Conservation (phyloP, 1,139 yeast genomes). For the Geotrichum candidum region DNA sequence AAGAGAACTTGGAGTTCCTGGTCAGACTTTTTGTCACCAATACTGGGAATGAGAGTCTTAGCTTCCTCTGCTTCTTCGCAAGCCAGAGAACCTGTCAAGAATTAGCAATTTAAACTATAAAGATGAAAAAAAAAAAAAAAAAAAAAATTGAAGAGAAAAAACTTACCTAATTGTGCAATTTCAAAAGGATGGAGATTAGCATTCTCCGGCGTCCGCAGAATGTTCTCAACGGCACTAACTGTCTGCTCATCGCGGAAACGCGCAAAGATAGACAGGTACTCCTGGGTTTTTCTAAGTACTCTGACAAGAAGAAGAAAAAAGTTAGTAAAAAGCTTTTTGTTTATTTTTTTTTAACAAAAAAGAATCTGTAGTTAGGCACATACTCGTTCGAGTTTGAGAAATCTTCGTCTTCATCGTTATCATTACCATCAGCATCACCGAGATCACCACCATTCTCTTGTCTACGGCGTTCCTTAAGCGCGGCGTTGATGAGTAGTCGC, state of each 20-base stretch:
- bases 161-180: constrained; percentile 65
- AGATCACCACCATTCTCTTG: constrained; percentile 42
- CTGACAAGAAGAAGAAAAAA: constrained; percentile 26
- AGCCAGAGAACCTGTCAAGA: constrained; percentile 63
- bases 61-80: constrained; percentile 99
- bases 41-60: constrained; percentile 84
- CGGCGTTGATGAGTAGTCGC: constrained; percentile 81
- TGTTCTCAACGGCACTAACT: constrained; percentile 85
- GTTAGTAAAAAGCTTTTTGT: not conserved
- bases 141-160: not conserved
- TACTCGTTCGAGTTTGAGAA: constrained; percentile 39
- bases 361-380: constrained; percentile 12
- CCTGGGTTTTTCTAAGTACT: constrained; percentile 86
- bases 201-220: constrained; percentile 65
- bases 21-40: constrained; percentile 72
- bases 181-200: constrained; percentile 86
- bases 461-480: constrained; percentile 69
- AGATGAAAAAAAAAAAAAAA: not conserved
- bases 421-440: constrained; percentile 39
- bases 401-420: constrained; percentile 39
- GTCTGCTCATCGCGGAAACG: constrained; percentile 89
- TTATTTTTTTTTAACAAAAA: not conserved
- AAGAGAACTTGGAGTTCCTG: constrained; percentile 80
- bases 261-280: constrained; percentile 78
- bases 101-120: not conserved